Evolutionary conservation across 345 rosid species (phyloP), one percentile per base, ranked within the genome.

Genomic region (Boechera retrofracta): DNA sequence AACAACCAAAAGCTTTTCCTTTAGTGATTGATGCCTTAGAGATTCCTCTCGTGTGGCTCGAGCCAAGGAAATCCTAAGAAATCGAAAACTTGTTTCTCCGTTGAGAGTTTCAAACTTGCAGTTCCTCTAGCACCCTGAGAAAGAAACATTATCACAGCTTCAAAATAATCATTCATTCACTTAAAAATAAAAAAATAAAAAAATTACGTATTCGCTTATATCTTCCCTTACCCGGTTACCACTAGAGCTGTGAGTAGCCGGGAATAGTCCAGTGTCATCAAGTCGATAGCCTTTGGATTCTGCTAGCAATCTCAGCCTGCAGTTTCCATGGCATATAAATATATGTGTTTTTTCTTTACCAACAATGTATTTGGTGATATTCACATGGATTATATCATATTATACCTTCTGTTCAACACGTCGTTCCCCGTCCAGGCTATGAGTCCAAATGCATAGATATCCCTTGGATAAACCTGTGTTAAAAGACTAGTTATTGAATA

Each of bases 361-460:
- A 42, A 16, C 28, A 69, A 33, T 3, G 9, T 45, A 15, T 53
- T 41, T 64, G 15, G 54, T 63, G 36, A 49, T 7, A 33, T 32
- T 24, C 21, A 62, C 36, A 36, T 16, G 63, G 29, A 41, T 13
- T 42, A 4, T 44, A 39, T 36, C 10, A 4, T 65, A 6, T 58
- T 52, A 35, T 85, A 88, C 99, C 98, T 87, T 77, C 99, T 82
- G 82, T 95, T 95, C 63, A 95, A 72, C 42, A 92, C 96, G 35
- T 92, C 98, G 84, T 92, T 89, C 45, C 99, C 99, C 10, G 98
- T 95, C 99, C 99, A 92, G 6, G 96, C 89, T 84, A 95, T 81
- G 67, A 95, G 85, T 77, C 99, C 98, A 71, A 88, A 92, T 10
- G 97, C 96, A 80, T 92, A 80, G 33, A 91, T 92, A 69, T 88